Conservation (phyloP, 1,284 basidiomycete genomes). For the Ceratobasidium sp. region DNA sequence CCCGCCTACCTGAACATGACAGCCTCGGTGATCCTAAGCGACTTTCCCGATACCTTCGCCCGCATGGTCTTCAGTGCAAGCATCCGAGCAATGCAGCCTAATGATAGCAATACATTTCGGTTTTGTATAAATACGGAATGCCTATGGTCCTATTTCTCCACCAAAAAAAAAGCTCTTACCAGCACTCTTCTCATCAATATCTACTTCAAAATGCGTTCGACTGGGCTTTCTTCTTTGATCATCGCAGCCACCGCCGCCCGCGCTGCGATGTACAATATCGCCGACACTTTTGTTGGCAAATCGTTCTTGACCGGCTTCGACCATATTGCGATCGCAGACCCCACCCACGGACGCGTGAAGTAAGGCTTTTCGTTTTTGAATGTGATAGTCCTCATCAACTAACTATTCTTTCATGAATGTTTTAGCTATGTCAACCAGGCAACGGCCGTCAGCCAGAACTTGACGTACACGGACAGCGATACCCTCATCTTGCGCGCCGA, state of each 20-base stretch:
- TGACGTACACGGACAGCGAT: constrained; percentile 64
- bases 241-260: constrained; percentile 9
- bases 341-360: constrained; percentile 75
- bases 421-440: constrained; percentile 65
- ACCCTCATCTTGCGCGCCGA: constrained; percentile 65
- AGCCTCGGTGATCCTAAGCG: neutral
- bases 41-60: constrained; percentile 1
- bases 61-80: neutral
- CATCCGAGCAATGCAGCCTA: neutral
- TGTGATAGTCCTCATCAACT: too few species aligned
- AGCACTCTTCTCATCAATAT: neutral
- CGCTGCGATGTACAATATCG: constrained; percentile 33
- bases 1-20: neutral
- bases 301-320: constrained; percentile 66
- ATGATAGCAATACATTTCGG: neutral
- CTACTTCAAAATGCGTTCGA: neutral
- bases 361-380: constrained; percentile 62
- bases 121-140: neutral
- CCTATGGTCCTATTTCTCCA: neutral
- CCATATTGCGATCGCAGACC: constrained; percentile 68
- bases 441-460: constrained; percentile 63
- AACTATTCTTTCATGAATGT: too few species aligned
- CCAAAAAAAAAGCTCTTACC: neutral
- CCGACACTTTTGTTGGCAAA: constrained; percentile 65
- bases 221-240: neutral